Evolutionary conservation across 371 early-diverging fungal genomes (phyloP), one percentile per base, ranked within the genome.

Genomic region (Mucor mucedo): DNA sequence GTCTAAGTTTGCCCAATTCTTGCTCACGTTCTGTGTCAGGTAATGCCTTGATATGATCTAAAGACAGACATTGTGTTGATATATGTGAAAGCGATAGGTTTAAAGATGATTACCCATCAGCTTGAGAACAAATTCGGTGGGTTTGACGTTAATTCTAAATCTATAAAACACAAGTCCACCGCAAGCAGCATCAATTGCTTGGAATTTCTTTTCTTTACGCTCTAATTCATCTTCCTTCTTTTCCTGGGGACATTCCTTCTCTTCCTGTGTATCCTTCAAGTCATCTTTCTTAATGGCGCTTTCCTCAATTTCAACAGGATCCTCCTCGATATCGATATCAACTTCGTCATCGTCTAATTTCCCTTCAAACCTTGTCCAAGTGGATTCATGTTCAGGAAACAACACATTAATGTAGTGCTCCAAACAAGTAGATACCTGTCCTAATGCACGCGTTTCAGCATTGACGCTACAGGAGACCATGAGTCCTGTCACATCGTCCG

Each of bases 101-200:
- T 21, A 21, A 21, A 21, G 21, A 21, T 21, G 21, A 21, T 21
- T 71, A 78, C 81, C 83, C 56, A 85, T 76, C 38, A 85, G 42
- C 38, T 62, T 70, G 1, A 61, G 30, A 2, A 83, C 60, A 61
- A 82, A 84, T 8, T 70, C 77, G 8, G 72, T 76, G 27, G 86
- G 84, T 40, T 68, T 69, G 2, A 81, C 76, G 49, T 86, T 73
- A 1, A 86, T 63, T 32, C 84, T 65, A 45, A 86, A 84, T 38
- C 86, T 75, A 50, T 78, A 72, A 64, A 86, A 86, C 6, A 86
- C 61, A 13, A 78, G 53, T 1, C 86, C 86, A 45, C 75, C 77
- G 62, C 86, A 84, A 3, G 83, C 84, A 10, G 82, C 66, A 62
- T 86, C 86, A 5, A 86, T 78, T 4, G 81, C 82, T 61, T 86